Conservation (phyloP, 108 stramenopile genomes). For the Asterionellopsis glacialis region DNA sequence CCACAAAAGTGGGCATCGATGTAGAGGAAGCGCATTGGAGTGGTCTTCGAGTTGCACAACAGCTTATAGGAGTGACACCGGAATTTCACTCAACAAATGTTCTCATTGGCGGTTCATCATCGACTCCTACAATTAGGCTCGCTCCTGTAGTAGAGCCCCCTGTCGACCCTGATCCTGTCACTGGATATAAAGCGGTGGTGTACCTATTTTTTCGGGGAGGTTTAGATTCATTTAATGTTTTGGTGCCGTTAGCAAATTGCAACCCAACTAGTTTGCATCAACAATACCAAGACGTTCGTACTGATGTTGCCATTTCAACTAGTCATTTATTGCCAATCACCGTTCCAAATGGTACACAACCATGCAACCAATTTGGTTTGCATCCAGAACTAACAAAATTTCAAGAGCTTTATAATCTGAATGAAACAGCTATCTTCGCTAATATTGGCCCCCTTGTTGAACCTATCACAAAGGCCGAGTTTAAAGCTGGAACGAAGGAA, state of each 20-base stretch:
- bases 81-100: slow-evolving; percentile 40
- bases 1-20: neutral
- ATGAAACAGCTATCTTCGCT: slow-evolving; percentile 11
- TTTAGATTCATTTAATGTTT: slow-evolving; percentile 48
- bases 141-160: neutral
- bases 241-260: slow-evolving; percentile 5
- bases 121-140: neutral
- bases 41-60: slow-evolving; percentile 3
- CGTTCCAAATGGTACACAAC: neutral
- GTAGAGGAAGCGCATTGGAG: too few relatives aligned
- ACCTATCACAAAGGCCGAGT: slow-evolving; percentile 11
- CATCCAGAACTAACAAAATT: slow-evolving; percentile 4
- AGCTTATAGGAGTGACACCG: slow-evolving; percentile 20
- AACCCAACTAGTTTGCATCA: neutral
- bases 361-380: slow-evolving; percentile 2
- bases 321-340: slow-evolving; percentile 53
- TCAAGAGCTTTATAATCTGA: slow-evolving; percentile 18
- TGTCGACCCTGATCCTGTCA: neutral
- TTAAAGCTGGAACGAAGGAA: slow-evolving; percentile 46
- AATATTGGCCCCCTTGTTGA: slow-evolving; percentile 16
- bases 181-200: slow-evolving; percentile 53
- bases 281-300: neutral
- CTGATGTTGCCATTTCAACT: slow-evolving; percentile 15
- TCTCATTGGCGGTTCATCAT: slow-evolving; percentile 3
- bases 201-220: slow-evolving; percentile 47